Percentiles rank a stretch among this genome's conserved stretches.
Evolutionary conservation across 2,329 filamentous ascomycete genomes (phyloP).

Genomic region (Metarhizium robertsii): DNA sequence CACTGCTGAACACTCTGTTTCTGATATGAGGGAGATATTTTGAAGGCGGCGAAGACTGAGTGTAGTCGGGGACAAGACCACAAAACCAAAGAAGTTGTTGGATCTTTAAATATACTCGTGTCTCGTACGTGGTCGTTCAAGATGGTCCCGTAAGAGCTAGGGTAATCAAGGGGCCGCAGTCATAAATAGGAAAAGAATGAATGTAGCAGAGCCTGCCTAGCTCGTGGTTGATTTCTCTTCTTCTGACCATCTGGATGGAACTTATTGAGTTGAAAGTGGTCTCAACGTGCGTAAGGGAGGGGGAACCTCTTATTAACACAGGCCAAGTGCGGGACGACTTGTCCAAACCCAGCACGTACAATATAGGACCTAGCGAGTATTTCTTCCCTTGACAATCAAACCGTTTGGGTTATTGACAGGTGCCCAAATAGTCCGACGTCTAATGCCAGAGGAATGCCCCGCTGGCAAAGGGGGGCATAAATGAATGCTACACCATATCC

Average conservation of each 20-base stretch:
- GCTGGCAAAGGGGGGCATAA: background rate
- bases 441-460: background rate
- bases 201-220: background rate
- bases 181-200: background rate
- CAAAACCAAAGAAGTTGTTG: too few species aligned
- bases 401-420: background rate
- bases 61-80: too few species aligned
- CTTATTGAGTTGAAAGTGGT: background rate
- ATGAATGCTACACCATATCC: background rate
- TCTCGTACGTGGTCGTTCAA: too few species aligned
- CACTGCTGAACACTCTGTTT: background rate
- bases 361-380: background rate
- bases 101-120: too few species aligned
- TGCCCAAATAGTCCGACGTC: background rate
- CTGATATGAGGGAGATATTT: too few species aligned
- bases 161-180: background rate
- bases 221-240: background rate
- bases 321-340: background rate
- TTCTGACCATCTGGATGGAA: background rate
- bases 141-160: background rate
- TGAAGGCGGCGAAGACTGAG: too few species aligned
- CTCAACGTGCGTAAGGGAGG: background rate
- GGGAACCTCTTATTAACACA: background rate
- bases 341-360: background rate
- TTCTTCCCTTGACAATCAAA: background rate